These are phyloP conservation scores for Leptographium radiaticola DNA, from an alignment of 2,329 filamentous ascomycete genomes.

Conservation along the genomic window DNA sequence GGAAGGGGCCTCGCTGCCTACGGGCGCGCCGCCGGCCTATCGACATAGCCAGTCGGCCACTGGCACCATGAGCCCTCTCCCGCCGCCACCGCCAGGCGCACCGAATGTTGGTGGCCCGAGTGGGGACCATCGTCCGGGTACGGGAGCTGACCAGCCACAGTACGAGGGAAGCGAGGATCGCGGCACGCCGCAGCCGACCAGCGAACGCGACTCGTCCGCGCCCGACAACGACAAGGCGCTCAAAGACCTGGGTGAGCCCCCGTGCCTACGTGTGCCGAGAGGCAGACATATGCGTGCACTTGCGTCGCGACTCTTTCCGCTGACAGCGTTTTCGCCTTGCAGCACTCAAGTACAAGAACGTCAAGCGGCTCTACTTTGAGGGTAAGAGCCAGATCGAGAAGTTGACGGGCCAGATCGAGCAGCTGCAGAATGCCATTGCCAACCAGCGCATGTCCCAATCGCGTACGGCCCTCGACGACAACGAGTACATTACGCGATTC, in stretches of 20 bases:
- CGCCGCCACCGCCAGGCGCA: conserved; percentile 19
- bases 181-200: conserved; percentile 41
- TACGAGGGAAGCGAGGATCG: conserved; percentile 39
- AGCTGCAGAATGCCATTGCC: conserved; percentile 92
- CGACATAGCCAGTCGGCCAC: conserved; percentile 31
- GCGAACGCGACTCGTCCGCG: conserved; percentile 23
- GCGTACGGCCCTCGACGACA: conserved; percentile 87
- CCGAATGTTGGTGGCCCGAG: conserved; percentile 15
- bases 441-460: conserved; percentile 93
- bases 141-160: conserved; percentile 20
- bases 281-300: too few species aligned
- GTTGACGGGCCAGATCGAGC: conserved; percentile 76
- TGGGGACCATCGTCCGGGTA: conserved; percentile 18
- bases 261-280: too few species aligned
- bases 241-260: conserved; percentile 44
- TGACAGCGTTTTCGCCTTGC: conserved; percentile 6
- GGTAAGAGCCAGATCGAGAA: conserved; percentile 85
- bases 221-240: conserved; percentile 40
- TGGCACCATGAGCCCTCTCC: conserved; percentile 28
- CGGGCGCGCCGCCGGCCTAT: conserved; percentile 37
- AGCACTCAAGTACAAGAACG: conserved; percentile 83
- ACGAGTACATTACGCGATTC: conserved; percentile 81
- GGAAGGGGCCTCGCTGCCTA: conserved; percentile 23
- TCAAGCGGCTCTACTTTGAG: conserved; percentile 95
- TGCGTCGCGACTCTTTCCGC: neutral